Evolutionary conservation across 345 rosid species (phyloP).

Genomic region (Gossypium herbaceum): DNA sequence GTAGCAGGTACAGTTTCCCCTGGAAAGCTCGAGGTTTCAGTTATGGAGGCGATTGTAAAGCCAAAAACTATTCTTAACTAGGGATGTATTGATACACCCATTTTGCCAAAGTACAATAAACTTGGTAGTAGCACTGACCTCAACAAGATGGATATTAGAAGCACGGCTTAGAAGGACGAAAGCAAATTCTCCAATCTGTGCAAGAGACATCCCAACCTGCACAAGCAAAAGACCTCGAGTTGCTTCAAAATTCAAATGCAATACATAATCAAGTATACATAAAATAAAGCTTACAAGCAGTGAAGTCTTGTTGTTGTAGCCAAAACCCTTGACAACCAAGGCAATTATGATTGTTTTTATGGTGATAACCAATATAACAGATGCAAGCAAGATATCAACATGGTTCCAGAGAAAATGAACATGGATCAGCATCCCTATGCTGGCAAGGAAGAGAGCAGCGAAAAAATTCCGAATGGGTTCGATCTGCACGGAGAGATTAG

Average conservation of each 20-base stretch:
- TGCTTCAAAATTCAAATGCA: neutral
- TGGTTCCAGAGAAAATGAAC: slow-evolving; percentile 77
- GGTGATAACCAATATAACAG: slow-evolving; percentile 59
- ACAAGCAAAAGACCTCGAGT: neutral
- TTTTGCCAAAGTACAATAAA: slow-evolving; percentile 8
- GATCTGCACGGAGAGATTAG: slow-evolving; percentile 29
- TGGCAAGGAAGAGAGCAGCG: slow-evolving; percentile 75
- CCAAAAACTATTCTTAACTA: neutral
- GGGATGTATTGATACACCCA: neutral
- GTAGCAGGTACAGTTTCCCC: slow-evolving; percentile 86
- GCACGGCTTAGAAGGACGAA: slow-evolving; percentile 98
- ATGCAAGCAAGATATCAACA: slow-evolving; percentile 65
- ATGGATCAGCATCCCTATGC: slow-evolving; percentile 73
- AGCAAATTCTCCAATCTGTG: slow-evolving; percentile 97
- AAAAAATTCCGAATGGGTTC: slow-evolving; percentile 77
- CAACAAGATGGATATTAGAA: slow-evolving; percentile 89
- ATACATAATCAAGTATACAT: neutral
- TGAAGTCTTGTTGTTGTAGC: slow-evolving; percentile 68
- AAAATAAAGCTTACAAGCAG: slow-evolving; percentile 48
- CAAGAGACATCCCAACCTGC: slow-evolving; percentile 84
- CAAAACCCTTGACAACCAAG: slow-evolving; percentile 61
- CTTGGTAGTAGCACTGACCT: slow-evolving; percentile 42
- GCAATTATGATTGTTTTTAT: slow-evolving; percentile 52
- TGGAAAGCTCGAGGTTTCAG: slow-evolving; percentile 16
- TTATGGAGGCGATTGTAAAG: neutral